Percentiles rank a stretch among this genome's conserved stretches.
These are phyloP conservation scores for Nemania diffusa DNA, from an alignment of 2,329 filamentous ascomycete genomes.

Conservation along the genomic window DNA sequence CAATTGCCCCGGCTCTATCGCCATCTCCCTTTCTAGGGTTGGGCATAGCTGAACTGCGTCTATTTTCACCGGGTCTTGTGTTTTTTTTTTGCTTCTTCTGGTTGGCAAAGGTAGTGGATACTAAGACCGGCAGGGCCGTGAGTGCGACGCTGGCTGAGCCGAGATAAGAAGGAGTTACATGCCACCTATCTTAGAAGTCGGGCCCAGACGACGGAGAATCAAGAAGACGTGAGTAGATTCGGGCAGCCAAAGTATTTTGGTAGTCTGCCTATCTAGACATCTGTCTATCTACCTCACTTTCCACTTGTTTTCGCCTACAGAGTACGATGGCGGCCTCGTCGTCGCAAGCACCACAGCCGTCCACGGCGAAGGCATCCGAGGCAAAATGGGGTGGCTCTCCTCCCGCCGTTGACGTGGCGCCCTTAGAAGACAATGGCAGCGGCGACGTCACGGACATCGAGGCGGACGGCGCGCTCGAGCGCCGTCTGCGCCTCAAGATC, in stretches of 20 bases:
- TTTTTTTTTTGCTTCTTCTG: conserved; percentile 7
- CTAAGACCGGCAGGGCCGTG: conserved; percentile 8
- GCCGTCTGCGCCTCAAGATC: conserved; percentile 65
- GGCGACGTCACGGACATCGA: conserved; percentile 24
- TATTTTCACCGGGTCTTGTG: not conserved
- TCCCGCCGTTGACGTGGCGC: conserved; percentile 34
- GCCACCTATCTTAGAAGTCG: not conserved
- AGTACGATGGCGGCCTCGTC: conserved; percentile 19
- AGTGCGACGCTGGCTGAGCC: conserved; percentile 16
- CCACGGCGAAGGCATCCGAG: conserved; percentile 9
- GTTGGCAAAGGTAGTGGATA: conserved; percentile 19
- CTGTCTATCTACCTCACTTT: not conserved
- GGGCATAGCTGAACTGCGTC: not conserved
- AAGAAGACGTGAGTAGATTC: not conserved
- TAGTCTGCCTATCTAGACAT: not conserved
- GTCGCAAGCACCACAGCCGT: conserved; percentile 1
- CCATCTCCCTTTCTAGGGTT: not conserved
- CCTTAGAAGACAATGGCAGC: conserved; percentile 12
- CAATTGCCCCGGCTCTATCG: not conserved
- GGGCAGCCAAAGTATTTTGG: not conserved
- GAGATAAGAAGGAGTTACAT: conserved; percentile 19
- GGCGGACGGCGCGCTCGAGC: conserved; percentile 38
- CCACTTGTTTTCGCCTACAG: not conserved
- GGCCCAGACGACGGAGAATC: not conserved
- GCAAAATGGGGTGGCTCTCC: conserved; percentile 27